Percentiles rank a stretch among this genome's conserved stretches.
phyloP scores from a whole-genome alignment of 345 rosid genomes.

The Arabidopsis thaliana region DNA sequence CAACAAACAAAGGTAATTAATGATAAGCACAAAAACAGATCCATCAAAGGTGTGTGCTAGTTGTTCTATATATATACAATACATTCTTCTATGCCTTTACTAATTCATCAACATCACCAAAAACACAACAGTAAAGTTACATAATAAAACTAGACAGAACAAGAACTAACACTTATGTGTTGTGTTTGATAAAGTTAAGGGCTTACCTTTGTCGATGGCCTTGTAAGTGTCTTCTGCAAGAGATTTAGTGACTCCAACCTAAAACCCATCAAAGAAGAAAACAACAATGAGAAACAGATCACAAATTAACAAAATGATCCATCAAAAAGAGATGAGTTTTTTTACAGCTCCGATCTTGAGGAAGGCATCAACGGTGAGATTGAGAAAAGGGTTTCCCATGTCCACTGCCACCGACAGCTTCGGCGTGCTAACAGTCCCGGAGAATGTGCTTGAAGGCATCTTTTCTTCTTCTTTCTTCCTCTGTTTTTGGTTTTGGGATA shows the following conservation, averaged over 20 bases:
- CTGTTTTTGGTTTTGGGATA: background rate
- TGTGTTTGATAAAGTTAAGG: background rate
- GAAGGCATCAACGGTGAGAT: constrained; percentile 76
- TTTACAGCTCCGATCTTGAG: constrained; percentile 82
- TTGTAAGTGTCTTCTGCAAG: constrained; percentile 68
- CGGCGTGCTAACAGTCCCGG: constrained; percentile 64
- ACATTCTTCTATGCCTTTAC: background rate
- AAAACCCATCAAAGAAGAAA: constrained; percentile 32
- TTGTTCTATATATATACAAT: background rate
- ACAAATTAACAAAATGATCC: background rate
- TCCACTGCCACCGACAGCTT: constrained; percentile 71
- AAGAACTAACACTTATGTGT: background rate
- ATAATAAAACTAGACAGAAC: background rate
- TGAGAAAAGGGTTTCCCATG: constrained; percentile 75
- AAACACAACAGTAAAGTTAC: background rate
- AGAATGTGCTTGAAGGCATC: constrained; percentile 70
- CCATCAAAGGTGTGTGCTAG: background rate
- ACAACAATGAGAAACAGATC: constrained; percentile 10
- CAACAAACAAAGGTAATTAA: constrained; percentile 1
- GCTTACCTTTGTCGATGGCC: constrained; percentile 62
- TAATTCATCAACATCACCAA: background rate
- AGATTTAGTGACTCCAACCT: constrained; percentile 76
- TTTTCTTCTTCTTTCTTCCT: constrained; percentile 26
- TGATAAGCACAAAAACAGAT: constrained; percentile 20
- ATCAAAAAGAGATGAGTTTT: constrained; percentile 7